Evolutionary conservation across 2,329 filamentous ascomycete genomes (phyloP), one percentile per base, ranked within the genome.

Genomic region (Sphaerulina populicola): DNA sequence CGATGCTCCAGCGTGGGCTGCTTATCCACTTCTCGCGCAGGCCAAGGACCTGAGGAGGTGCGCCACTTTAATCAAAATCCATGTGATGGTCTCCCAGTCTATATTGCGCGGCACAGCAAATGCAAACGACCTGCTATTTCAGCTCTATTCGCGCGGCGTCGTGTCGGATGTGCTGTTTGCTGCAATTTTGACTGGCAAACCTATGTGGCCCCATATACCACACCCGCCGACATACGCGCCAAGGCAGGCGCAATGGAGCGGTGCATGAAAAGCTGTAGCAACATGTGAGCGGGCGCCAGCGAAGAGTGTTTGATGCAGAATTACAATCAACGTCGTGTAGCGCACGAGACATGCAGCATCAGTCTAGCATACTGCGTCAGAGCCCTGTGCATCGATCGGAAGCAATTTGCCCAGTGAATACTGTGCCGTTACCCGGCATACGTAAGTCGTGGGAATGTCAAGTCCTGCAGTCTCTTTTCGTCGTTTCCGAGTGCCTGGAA

Each of bases 391-490:
- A 27, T 27, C 23, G 23, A 27, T 27, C 23, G 23, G 33, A 6
- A 33, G n/a, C 29, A 35, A 35, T n/a, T 11, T 35, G 31, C 31
- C 10, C 31, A 35, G 23, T 27, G 4, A 27, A 4, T 27, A 27
- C 23, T 27, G 23, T 27, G 23, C 23, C 23, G 23, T 7, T 27
- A 27, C 23, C 23, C 23, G 23, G 23, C 3, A 27, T 5, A 15
- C 37, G 4, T 18, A 15, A 39, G 14, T 39, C 37, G 37, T 15
- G 37, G 37, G 14, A 7, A 23, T 4, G 3, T 27, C 23, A 14
- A 33, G 44, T 38, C 14, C 35, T 40, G 50, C 44, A 52, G 18
- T 33, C 44, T 38, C 38, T 47, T 52, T 44, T 52, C 38, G 49
- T 52, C 44, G 49, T 38, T 52, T 47, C 49, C 37, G 40, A 29